Evolutionary conservation across 169 alveolate species (phyloP).

Genomic region (Amoebophrya sp.): DNA sequence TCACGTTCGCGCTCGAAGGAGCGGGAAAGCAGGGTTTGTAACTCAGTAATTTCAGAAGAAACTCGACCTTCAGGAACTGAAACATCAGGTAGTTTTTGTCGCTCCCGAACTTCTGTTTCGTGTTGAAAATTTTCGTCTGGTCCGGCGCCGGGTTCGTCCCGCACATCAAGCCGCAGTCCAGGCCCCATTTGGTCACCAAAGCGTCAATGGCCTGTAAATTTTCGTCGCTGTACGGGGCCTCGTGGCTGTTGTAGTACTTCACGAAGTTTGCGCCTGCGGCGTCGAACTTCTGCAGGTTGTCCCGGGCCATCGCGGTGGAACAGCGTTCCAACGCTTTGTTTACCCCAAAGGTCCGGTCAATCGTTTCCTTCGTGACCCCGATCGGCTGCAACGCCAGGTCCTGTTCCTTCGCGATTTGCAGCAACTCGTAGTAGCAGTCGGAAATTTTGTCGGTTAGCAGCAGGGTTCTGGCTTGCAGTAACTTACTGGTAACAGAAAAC

Average conservation of each 20-base stretch:
- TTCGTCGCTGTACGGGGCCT: neutral
- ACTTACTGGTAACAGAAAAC: neutral
- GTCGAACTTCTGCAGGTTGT: neutral
- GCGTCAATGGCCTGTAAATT: neutral
- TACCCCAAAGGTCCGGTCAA: neutral
- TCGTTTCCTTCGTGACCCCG: neutral
- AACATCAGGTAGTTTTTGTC: neutral
- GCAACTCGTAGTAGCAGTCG: neutral
- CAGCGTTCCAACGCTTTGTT: neutral
- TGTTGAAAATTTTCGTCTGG: neutral
- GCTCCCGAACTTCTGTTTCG: neutral
- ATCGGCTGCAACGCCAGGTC: neutral
- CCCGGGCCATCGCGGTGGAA: neutral
- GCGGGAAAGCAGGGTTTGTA: neutral
- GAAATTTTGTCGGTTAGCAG: neutral
- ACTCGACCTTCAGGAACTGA: neutral
- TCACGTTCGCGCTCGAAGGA: too few relatives aligned
- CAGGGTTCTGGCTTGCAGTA: neutral
- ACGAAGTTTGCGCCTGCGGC: too few relatives aligned
- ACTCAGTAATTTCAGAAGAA: neutral
- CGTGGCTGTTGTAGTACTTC: neutral
- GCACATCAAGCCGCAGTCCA: neutral
- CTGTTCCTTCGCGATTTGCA: neutral
- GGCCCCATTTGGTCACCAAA: neutral
- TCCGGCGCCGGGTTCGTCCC: neutral